These are phyloP conservation scores for Spergularia bocconei DNA, from an alignment of 148 eudicot species.

Conservation along the genomic window DNA sequence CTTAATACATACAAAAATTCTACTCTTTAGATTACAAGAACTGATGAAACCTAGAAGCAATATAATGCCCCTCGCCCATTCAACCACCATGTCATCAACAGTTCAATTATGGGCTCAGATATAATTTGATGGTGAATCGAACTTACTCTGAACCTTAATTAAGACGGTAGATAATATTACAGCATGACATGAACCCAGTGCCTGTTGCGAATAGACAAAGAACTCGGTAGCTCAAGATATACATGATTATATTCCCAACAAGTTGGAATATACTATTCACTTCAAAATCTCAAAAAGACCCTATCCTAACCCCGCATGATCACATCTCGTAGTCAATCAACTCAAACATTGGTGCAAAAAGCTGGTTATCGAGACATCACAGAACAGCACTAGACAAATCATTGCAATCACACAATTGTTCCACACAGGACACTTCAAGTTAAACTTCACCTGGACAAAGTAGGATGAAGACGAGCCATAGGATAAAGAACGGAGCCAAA, in stretches of 20 bases:
- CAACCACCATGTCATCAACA: too few species aligned
- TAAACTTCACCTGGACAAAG: constrained; percentile 59
- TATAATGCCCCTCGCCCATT: too few species aligned
- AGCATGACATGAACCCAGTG: too few species aligned
- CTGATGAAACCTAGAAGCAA: too few species aligned
- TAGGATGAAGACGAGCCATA: constrained; percentile 96
- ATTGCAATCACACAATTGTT: neutral
- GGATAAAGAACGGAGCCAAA: constrained; percentile 92
- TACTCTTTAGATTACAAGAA: too few species aligned
- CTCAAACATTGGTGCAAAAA: neutral
- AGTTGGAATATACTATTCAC: neutral
- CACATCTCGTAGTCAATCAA: neutral
- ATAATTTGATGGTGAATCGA: too few species aligned
- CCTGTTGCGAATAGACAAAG: neutral
- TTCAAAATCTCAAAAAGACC: neutral
- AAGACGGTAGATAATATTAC: too few species aligned
- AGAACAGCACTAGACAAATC: neutral
- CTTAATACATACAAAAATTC: too few species aligned
- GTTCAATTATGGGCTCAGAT: too few species aligned
- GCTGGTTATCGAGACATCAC: neutral
- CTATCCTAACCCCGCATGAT: neutral
- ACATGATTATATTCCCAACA: neutral
- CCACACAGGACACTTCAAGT: constrained; percentile 5
- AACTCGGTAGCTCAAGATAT: neutral
- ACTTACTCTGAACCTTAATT: too few species aligned